Base-by-base conservation (phyloP, 1,284 basidiomycete genomes). In the Afroboletus lepidellus region DNA sequence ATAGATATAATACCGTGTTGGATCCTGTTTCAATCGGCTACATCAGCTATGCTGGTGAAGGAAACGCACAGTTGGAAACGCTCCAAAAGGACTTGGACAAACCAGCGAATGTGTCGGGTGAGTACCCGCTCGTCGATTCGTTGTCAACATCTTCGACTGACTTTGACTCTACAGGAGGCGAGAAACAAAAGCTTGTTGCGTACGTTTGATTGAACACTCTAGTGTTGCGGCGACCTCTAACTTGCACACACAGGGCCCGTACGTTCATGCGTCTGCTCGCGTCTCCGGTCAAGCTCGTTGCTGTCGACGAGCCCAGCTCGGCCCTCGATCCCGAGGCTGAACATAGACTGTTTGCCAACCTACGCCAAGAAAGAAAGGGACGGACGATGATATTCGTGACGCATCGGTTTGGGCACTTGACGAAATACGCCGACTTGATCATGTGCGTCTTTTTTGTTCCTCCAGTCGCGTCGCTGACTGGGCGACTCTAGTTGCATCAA, bases 321-420 rank as follows among this genome's bases (percentile, higher is more conserved):
- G 78, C 80, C 0, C 66, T 82, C 12, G 80, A 81, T 53, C 75
- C 80, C 0, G 73, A 76, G 55, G 77, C 69, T 0, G 79, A 81
- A 62, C 67, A 71, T 33, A 61, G 72, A 21, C 67, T 86, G 1
- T 85, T 86, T 60, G 69, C 76, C 1, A 73, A 77, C 2, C 71
- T 86, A 23, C 66, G 81, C 13, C 66, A 73, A 21, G 69, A 74
- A 38, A 71, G 81, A 27, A 67, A 76, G 6, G 81, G 78, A n/a
- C 81, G 83, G 64, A 85, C 84, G 12, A 80, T 86, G 77, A 70
- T 86, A 1, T 86, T 85, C 56, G 81, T 85, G 3, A 85, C 85
- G 0, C 85, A 87, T 66, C 75, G 84, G 4, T 86, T 87, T 57
- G 85, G 84, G 5, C 81, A 83, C 62, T 69, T 87, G 37, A 85